phyloP scores from a whole-genome alignment of 2,329 filamentous ascomycete species.

The Exophiala sideris region DNA sequence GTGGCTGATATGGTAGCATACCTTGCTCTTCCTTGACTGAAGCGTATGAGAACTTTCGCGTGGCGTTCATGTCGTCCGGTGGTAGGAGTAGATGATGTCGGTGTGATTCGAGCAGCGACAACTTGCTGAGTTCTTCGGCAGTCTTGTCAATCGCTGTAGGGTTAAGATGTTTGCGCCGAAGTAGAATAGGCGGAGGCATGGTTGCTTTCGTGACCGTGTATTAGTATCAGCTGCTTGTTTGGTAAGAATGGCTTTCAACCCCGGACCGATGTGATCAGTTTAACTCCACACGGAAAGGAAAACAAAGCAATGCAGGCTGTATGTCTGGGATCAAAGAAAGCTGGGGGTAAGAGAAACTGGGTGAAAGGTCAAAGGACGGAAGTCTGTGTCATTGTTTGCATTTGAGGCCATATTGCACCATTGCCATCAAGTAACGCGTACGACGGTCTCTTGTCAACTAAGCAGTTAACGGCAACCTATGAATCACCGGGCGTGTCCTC shows the following conservation, averaged over 20 bases:
- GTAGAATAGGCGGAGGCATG: constrained; percentile 2
- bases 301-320: constrained; percentile 11
- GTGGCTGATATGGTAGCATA: constrained; percentile 10
- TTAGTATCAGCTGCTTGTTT: background rate
- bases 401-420: constrained; percentile 10
- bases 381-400: constrained; percentile 26
- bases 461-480: constrained; percentile 26
- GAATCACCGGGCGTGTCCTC: constrained; percentile 14
- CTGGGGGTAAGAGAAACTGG: constrained; percentile 28
- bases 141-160: background rate
- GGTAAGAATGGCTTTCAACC: background rate
- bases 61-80: constrained; percentile 21
- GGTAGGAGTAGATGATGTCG: constrained; percentile 13
- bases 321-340: constrained; percentile 16
- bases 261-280: background rate
- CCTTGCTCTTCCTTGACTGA: constrained; percentile 28
- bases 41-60: constrained; percentile 29
- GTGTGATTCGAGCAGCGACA: background rate
- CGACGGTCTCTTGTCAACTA: constrained; percentile 19
- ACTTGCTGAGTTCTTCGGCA: background rate
- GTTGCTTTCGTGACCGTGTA: background rate
- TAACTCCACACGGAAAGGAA: constrained; percentile 17
- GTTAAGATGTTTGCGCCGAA: constrained; percentile 1
- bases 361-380: constrained; percentile 11
- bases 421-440: constrained; percentile 17